Percentiles rank a stretch among this genome's conserved stretches.
Evolutionary conservation across 78 protist genomes (phyloP).

Genomic region (Dictyostelium capitatum): DNA sequence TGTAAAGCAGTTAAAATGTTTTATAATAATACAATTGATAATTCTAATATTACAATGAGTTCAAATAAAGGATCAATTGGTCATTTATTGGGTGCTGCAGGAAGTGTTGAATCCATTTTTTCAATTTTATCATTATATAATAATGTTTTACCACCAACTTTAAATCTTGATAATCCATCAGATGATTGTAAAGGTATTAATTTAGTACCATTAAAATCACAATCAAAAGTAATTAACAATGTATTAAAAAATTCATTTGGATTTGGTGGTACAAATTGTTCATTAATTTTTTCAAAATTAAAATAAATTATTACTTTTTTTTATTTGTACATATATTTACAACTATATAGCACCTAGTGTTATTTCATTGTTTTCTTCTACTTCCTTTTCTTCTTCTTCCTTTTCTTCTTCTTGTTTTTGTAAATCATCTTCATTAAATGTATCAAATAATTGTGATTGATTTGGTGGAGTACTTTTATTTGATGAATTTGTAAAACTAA

Average conservation of each 20-base stretch:
- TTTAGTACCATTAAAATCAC: constrained; percentile 9
- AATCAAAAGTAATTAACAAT: constrained; percentile 7
- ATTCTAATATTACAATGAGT: constrained; percentile 3
- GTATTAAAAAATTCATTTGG: constrained; percentile 95
- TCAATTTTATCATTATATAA: constrained; percentile 82
- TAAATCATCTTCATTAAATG: too few relatives aligned
- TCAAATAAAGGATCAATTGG: constrained; percentile 94
- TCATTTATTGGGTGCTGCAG: constrained; percentile 99
- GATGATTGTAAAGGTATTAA: constrained; percentile 29
- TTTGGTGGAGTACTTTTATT: too few relatives aligned
- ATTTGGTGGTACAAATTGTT: constrained; percentile 96
- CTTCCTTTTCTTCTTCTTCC: too few relatives aligned
- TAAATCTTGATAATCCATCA: constrained; percentile 54
- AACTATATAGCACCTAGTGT: too few relatives aligned
- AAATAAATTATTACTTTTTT: too few relatives aligned
- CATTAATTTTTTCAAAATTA: constrained; percentile 72
- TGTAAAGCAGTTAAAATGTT: constrained; percentile 74
- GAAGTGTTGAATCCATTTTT: constrained; percentile 93
- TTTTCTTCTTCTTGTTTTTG: too few relatives aligned
- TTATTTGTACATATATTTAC: too few relatives aligned
- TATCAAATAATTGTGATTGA: too few relatives aligned
- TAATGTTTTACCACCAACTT: constrained; percentile 84
- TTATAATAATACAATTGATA: background rate
- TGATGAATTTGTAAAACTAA: too few relatives aligned
- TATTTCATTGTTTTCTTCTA: too few relatives aligned